Conservation (phyloP, 805 yeast species). For the Metschnikowia borealis region DNA sequence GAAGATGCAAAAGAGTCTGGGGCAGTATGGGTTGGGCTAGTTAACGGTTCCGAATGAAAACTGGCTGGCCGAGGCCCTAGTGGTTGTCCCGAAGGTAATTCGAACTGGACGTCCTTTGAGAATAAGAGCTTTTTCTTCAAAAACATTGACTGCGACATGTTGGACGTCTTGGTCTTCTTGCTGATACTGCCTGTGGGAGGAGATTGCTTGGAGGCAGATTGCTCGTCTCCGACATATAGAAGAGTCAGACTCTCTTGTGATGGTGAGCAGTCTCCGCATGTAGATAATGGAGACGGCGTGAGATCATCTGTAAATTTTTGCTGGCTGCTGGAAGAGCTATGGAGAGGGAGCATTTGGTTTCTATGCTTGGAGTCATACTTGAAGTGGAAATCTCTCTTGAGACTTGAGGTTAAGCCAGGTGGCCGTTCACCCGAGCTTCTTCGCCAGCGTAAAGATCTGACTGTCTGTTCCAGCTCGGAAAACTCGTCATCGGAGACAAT, state of each 20-base stretch:
- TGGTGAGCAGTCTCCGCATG: slow-evolving; percentile 9
- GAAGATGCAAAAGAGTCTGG: slow-evolving; percentile 2
- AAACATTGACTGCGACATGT: slow-evolving; percentile 24
- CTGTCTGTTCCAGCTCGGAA: slow-evolving; percentile 25
- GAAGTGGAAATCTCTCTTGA: slow-evolving; percentile 18
- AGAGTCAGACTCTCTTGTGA: slow-evolving; percentile 1
- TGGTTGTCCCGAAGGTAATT: slow-evolving; percentile 21
- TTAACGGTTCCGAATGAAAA: background rate
- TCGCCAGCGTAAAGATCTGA: slow-evolving; percentile 14
- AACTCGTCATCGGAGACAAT: slow-evolving; percentile 34
- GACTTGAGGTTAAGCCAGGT: slow-evolving; percentile 11
- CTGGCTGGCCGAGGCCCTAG: background rate
- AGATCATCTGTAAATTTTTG: slow-evolving; percentile 14
- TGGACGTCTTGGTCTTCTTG: slow-evolving; percentile 15
- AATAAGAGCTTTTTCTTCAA: slow-evolving; percentile 30
- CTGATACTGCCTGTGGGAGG: slow-evolving; percentile 5
- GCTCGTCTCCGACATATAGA: slow-evolving; percentile 4
- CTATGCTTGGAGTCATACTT: slow-evolving; percentile 13
- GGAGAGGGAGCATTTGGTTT: background rate
- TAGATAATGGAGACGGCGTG: slow-evolving; percentile 26
- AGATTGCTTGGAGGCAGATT: background rate
- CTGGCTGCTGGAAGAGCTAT: background rate
- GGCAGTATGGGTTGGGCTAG: background rate
- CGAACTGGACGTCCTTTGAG: slow-evolving; percentile 39
- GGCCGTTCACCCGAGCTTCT: slow-evolving; percentile 16